phyloP scores from a whole-genome alignment of 345 rosid species.

The Iberis pinnata region DNA sequence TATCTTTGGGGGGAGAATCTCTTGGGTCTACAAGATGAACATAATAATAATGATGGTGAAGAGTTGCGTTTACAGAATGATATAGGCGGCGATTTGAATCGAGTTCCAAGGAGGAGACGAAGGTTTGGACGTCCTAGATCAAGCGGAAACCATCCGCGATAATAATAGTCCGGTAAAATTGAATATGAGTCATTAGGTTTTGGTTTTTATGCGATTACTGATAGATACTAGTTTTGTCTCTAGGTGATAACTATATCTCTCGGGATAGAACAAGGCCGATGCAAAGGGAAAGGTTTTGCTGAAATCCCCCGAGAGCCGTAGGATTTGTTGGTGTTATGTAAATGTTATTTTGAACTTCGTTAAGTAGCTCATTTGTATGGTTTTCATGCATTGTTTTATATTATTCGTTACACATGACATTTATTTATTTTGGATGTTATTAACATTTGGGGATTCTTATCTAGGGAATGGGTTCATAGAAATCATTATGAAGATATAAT shows the following conservation, averaged over 20 bases:
- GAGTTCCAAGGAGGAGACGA: constrained; percentile 58
- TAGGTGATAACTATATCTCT: constrained; percentile 25
- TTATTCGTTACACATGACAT: not conserved
- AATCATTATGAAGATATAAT: not conserved
- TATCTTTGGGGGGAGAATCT: constrained; percentile 91
- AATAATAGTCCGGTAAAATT: constrained; percentile 38
- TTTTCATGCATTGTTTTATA: constrained; percentile 11
- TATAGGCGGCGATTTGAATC: constrained; percentile 44
- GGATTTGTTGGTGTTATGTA: constrained; percentile 23
- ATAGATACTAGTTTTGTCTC: constrained; percentile 29
- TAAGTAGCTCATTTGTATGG: constrained; percentile 18
- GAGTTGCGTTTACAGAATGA: constrained; percentile 46
- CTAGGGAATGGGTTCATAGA: too few species aligned
- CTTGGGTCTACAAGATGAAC: constrained; percentile 64
- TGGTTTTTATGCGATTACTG: constrained; percentile 19
- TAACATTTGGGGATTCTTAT: constrained; percentile 4
- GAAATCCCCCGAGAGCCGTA: constrained; percentile 27
- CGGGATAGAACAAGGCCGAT: constrained; percentile 27
- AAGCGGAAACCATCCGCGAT: constrained; percentile 51
- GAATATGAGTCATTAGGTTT: constrained; percentile 20
- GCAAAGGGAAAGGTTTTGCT: constrained; percentile 27
- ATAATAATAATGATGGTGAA: constrained; percentile 39
- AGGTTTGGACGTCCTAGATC: constrained; percentile 67
- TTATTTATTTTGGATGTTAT: not conserved
- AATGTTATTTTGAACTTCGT: constrained; percentile 17